Evolutionary conservation across 2,329 filamentous ascomycete genomes (phyloP).

Genomic region (Venturia effusa): DNA sequence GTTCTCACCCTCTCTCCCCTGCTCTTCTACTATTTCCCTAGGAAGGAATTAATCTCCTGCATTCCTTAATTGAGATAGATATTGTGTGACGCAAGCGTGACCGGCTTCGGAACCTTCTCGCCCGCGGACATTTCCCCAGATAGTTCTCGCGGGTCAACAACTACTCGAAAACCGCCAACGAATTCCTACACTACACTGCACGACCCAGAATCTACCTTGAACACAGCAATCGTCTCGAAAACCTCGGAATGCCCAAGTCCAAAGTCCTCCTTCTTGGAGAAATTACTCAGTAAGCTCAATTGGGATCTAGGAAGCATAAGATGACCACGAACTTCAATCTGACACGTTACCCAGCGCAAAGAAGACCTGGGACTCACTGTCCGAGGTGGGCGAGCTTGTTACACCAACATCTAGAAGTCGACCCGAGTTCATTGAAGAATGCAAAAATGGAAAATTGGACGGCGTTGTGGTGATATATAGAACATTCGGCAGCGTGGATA

Average conservation of each 20-base stretch:
- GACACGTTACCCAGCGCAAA: constrained; percentile 42
- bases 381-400: constrained; percentile 53
- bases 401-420: constrained; percentile 50
- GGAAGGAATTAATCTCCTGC: background rate
- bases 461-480: constrained; percentile 56
- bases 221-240: background rate
- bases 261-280: constrained; percentile 53
- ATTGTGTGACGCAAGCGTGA: background rate
- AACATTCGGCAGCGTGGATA: constrained; percentile 52
- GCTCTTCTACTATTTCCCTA: no score
- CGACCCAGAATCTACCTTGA: background rate
- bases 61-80: background rate
- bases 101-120: background rate
- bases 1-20: no score
- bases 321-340: constrained; percentile 4
- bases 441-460: constrained; percentile 52
- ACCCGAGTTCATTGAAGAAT: constrained; percentile 58
- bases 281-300: constrained; percentile 48
- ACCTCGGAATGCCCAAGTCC: constrained; percentile 31
- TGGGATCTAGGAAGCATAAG: background rate
- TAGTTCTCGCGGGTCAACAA: background rate
- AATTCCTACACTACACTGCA: background rate
- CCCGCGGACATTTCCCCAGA: background rate
- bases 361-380: constrained; percentile 51
- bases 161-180: background rate